phyloP scores from a whole-genome alignment of 257 asterid genomes.

The Nicotiana otophora region DNA sequence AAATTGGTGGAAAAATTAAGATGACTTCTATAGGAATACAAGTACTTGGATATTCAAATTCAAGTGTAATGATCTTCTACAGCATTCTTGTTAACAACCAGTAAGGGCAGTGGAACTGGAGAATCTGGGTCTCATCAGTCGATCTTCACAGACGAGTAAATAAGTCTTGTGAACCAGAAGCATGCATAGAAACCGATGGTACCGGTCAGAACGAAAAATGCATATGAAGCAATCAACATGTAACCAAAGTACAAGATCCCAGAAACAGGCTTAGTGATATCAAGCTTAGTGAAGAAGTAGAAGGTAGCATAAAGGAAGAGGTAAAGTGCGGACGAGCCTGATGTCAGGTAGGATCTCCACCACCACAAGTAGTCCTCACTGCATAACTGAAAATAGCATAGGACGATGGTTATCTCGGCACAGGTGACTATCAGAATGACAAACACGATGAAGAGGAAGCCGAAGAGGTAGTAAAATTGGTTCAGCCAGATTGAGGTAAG shows the following conservation, averaged over 20 bases:
- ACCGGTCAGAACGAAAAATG: conserved; percentile 67
- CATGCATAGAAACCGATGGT: conserved; percentile 75
- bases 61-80: conserved; percentile 3
- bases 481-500: conserved; percentile 82
- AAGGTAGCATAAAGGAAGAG: conserved; percentile 73
- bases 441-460: conserved; percentile 74
- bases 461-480: conserved; percentile 84
- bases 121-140: conserved; percentile 32
- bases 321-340: conserved; percentile 68
- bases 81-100: neutral
- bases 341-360: conserved; percentile 75
- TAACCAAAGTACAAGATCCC: conserved; percentile 76
- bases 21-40: neutral
- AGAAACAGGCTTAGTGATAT: conserved; percentile 63
- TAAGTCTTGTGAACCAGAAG: conserved; percentile 75
- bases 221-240: conserved; percentile 67
- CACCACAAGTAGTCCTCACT: conserved; percentile 80
- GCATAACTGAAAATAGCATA: conserved; percentile 81
- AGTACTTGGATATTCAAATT: neutral
- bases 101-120: neutral
- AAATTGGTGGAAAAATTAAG: neutral
- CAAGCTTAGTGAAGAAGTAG: conserved; percentile 79
- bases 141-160: conserved; percentile 80
- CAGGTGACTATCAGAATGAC: conserved; percentile 66
- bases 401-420: conserved; percentile 66